Evolutionary conservation across 805 yeast species (phyloP).

Genomic region (Naumovozyma castellii): DNA sequence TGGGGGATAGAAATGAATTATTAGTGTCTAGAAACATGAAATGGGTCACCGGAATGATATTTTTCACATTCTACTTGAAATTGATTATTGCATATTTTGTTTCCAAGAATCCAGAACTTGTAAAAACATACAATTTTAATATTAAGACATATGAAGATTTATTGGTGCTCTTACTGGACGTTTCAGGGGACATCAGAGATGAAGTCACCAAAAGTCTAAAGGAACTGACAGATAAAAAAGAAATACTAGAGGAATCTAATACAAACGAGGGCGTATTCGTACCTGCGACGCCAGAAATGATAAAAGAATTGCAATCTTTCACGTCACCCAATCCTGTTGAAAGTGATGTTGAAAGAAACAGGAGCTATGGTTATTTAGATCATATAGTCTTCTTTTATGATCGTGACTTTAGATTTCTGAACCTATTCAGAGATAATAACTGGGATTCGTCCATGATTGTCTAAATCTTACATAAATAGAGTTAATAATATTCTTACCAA

Average conservation of each 20-base stretch:
- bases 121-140: constrained; percentile 3
- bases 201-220: background rate
- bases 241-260: background rate
- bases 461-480: too few relatives aligned
- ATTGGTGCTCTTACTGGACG: background rate
- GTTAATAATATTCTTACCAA: too few relatives aligned
- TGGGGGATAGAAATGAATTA: constrained; percentile 12
- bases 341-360: too few relatives aligned
- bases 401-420: constrained; percentile 4
- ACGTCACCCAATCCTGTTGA: background rate
- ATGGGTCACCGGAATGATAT: constrained; percentile 18
- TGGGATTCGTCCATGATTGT: background rate
- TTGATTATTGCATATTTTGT: constrained; percentile 9
- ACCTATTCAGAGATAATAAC: background rate
- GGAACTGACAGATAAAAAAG: background rate
- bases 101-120: constrained; percentile 3
- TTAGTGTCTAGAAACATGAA: constrained; percentile 16
- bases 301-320: background rate
- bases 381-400: constrained; percentile 6
- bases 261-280: background rate
- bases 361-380: background rate
- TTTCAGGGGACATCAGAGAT: background rate
- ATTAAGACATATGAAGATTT: constrained; percentile 6
- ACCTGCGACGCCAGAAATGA: background rate
- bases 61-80: constrained; percentile 17